Percentiles rank a stretch among this genome's conserved stretches.
phyloP scores from a whole-genome alignment of 2,329 filamentous ascomycete genomes.

The Sporothrix inflata region DNA sequence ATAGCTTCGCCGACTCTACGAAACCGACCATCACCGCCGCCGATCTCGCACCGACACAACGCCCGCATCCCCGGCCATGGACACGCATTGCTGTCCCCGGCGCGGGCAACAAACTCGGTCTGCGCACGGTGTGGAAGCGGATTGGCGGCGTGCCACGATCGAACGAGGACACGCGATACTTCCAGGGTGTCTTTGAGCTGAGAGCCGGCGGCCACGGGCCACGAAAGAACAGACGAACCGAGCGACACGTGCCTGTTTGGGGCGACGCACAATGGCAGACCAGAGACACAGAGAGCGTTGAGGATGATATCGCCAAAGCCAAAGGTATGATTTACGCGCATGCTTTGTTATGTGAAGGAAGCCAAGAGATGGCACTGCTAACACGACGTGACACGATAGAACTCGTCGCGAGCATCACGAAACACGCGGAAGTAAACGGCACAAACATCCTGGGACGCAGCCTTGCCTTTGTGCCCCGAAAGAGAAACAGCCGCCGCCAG shows the following conservation, averaged over 20 bases:
- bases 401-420: background rate
- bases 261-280: conserved; percentile 40
- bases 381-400: background rate
- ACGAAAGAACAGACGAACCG: conserved; percentile 43
- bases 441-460: background rate
- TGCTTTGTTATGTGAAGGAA: background rate
- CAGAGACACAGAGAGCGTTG: conserved; percentile 30
- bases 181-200: conserved; percentile 39
- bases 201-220: conserved; percentile 40
- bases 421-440: background rate
- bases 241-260: conserved; percentile 41
- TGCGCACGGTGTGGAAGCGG: conserved; percentile 42
- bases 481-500: conserved; percentile 42
- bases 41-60: conserved; percentile 33
- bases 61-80: conserved; percentile 39
- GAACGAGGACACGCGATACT: conserved; percentile 30
- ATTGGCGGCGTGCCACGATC: conserved; percentile 34
- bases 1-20: background rate
- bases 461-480: conserved; percentile 39
- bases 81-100: conserved; percentile 39
- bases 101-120: conserved; percentile 25
- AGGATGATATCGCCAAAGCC: conserved; percentile 38
- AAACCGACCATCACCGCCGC: conserved; percentile 34
- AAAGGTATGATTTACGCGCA: background rate
- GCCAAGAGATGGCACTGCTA: background rate